Evolutionary conservation across 345 rosid species (phyloP).

Genomic region (Pistacia integerrima): DNA sequence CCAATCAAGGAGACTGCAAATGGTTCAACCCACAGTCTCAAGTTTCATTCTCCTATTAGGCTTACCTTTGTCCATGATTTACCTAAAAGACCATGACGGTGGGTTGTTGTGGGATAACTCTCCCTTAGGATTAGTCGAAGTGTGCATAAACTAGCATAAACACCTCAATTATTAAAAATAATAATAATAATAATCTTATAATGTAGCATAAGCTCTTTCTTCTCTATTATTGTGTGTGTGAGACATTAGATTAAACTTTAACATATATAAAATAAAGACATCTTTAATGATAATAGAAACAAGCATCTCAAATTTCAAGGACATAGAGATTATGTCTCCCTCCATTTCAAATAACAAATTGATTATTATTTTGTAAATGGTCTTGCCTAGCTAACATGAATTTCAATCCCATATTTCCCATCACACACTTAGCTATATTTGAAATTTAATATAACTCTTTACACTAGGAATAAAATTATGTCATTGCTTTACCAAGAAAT

Average conservation of each 20-base stretch:
- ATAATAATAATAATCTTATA: too few relatives aligned
- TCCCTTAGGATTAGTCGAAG: too few relatives aligned
- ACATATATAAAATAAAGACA: slow-evolving; percentile 12
- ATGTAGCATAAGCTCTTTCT: too few relatives aligned
- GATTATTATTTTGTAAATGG: slow-evolving; percentile 22
- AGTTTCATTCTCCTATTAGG: too few relatives aligned
- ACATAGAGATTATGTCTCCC: slow-evolving; percentile 34
- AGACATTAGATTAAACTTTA: slow-evolving; percentile 8
- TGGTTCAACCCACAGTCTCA: too few relatives aligned
- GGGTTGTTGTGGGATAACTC: too few relatives aligned
- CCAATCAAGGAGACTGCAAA: too few relatives aligned
- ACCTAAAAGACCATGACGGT: too few relatives aligned
- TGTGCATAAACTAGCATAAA: too few relatives aligned
- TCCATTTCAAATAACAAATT: slow-evolving; percentile 35
- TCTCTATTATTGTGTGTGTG: too few relatives aligned
- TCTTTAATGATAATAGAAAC: slow-evolving; percentile 10
- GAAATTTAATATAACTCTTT: neutral
- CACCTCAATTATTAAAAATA: too few relatives aligned
- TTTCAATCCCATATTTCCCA: slow-evolving; percentile 26
- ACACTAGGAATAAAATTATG: slow-evolving; percentile 8
- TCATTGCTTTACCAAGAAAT: slow-evolving; percentile 19
- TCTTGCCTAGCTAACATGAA: slow-evolving; percentile 25
- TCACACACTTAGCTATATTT: neutral
- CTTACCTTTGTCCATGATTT: too few relatives aligned
- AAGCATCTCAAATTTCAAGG: slow-evolving; percentile 29